Evolutionary conservation across 257 asterid species (phyloP).

Genomic region (Fraxinus pennsylvanica): DNA sequence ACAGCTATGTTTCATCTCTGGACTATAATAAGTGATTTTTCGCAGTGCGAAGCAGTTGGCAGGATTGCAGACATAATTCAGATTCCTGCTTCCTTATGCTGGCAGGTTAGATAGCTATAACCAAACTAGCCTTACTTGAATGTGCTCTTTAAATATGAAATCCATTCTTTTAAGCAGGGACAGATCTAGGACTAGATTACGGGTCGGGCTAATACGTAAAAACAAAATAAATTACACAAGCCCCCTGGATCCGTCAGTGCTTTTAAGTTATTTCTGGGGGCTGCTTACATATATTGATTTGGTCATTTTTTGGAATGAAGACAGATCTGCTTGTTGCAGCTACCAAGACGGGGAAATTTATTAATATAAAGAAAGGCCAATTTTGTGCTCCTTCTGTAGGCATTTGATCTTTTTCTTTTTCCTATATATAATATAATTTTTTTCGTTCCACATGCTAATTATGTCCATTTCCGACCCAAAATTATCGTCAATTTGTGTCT

Average conservation of each 20-base stretch:
- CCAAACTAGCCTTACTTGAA: background rate
- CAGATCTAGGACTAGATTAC: too few species aligned
- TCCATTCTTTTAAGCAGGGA: background rate
- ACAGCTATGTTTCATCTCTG: background rate
- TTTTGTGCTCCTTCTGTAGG: conserved; percentile 87
- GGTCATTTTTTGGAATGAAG: conserved; percentile 42
- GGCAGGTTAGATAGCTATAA: conserved; percentile 60
- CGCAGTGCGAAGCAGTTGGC: conserved; percentile 97
- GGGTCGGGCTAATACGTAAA: too few species aligned
- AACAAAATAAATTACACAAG: too few species aligned
- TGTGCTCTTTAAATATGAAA: background rate
- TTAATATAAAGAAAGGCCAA: conserved; percentile 93
- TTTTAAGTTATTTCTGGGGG: background rate
- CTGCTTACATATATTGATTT: conserved; percentile 14
- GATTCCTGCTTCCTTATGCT: conserved; percentile 96
- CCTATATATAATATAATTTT: too few species aligned
- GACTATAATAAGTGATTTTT: conserved; percentile 17
- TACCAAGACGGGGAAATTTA: conserved; percentile 81
- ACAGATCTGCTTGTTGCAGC: conserved; percentile 96
- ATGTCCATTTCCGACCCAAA: background rate
- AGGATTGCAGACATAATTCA: conserved; percentile 93
- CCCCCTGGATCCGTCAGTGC: too few species aligned
- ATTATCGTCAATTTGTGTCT: conserved; percentile 1
- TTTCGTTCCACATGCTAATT: background rate
- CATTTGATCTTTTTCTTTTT: background rate